Evolutionary conservation across 306 rosid genomes (phyloP).

Genomic region (Sophora flavescens): DNA sequence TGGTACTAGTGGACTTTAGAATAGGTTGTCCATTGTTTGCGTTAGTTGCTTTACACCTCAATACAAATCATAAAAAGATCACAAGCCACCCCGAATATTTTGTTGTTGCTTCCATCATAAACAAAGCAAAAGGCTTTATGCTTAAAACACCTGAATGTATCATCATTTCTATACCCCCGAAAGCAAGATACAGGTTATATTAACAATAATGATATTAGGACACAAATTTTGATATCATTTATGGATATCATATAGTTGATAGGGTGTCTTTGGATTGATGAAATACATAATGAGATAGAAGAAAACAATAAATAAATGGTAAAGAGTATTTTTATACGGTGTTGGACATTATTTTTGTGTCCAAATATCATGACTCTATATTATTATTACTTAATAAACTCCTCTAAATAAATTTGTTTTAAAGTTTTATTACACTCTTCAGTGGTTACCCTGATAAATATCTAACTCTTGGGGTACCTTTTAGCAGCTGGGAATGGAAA

Average conservation of each 20-base stretch:
- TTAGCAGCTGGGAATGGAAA: not conserved
- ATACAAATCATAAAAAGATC: constrained; percentile 43
- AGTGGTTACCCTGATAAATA: not conserved
- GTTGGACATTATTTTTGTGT: too few species aligned
- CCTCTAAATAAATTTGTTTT: too few species aligned
- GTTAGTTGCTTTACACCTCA: constrained; percentile 36
- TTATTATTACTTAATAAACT: too few species aligned
- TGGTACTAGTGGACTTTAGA: too few species aligned
- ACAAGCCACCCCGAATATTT: constrained; percentile 13
- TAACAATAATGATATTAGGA: too few species aligned
- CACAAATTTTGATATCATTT: too few species aligned
- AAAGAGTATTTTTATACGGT: too few species aligned
- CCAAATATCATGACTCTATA: too few species aligned
- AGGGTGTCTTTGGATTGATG: too few species aligned
- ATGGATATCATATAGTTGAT: too few species aligned
- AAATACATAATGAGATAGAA: too few species aligned
- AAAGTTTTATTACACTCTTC: not conserved
- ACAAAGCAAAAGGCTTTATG: constrained; percentile 52
- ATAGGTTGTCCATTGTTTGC: not conserved
- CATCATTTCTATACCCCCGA: constrained; percentile 20
- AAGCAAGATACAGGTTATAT: not conserved
- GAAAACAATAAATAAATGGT: too few species aligned
- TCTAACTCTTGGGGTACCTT: not conserved
- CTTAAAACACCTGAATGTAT: constrained; percentile 27
- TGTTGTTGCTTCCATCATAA: constrained; percentile 56